Conservation (phyloP, 225 moss, liverwort and hornwort genomes). For the Bryum argenteum region DNA sequence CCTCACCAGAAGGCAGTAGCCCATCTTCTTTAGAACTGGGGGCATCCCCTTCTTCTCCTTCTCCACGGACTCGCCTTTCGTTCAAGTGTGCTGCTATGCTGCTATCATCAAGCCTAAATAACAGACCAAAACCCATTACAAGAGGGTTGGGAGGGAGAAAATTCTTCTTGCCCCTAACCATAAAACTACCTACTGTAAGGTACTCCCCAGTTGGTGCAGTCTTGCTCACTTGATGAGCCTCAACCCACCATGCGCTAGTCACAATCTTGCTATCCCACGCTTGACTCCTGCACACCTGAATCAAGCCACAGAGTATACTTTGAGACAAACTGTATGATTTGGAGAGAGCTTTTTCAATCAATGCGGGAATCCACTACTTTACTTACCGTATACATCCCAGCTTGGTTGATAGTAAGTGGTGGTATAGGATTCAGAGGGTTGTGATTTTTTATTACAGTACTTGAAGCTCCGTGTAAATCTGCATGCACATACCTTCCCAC, state of each 20-base stretch:
- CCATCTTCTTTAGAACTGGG: slow-evolving; percentile 33
- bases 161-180: slow-evolving; percentile 90
- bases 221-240: slow-evolving; percentile 93
- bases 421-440: slow-evolving; percentile 66
- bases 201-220: slow-evolving; percentile 97
- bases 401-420: slow-evolving; percentile 89
- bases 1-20: slow-evolving; percentile 18
- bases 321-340: background rate
- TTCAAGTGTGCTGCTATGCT: slow-evolving; percentile 79
- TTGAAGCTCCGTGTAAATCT: slow-evolving; percentile 91
- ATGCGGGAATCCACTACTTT: background rate
- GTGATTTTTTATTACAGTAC: slow-evolving; percentile 84
- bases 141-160: slow-evolving; percentile 88
- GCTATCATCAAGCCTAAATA: slow-evolving; percentile 92
- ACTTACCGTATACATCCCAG: slow-evolving; percentile 77
- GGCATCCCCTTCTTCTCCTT: slow-evolving; percentile 65
- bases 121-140: slow-evolving; percentile 86
- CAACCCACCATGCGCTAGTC: slow-evolving; percentile 98
- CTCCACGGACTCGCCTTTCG: slow-evolving; percentile 80
- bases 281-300: slow-evolving; percentile 90
- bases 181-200: slow-evolving; percentile 90
- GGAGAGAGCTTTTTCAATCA: slow-evolving; percentile 1
- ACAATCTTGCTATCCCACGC: slow-evolving; percentile 99
- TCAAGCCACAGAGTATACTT: slow-evolving; percentile 8
- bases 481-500: slow-evolving; percentile 88